These are phyloP conservation scores for Penicillium oxalicum DNA, from an alignment of 2,329 filamentous ascomycete genomes.

Conservation along the genomic window DNA sequence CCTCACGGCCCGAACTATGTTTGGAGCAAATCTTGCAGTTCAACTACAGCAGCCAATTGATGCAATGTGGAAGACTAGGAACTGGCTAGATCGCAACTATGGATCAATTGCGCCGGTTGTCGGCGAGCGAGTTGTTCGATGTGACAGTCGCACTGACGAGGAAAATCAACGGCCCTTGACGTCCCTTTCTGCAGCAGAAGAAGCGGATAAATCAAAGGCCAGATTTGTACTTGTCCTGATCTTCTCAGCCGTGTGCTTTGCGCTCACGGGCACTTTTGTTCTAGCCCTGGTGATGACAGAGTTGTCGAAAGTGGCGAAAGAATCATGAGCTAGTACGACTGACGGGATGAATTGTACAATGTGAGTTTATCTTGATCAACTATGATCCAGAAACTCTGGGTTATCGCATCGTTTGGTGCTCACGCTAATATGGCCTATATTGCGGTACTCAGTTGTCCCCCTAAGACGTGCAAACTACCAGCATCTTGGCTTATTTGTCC, in stretches of 20 bases:
- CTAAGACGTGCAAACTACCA: no score
- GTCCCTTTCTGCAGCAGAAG: not conserved
- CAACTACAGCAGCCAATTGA: not conserved
- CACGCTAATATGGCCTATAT: no score
- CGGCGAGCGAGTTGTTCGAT: not conserved
- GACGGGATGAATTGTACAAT: no score
- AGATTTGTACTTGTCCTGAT: not conserved
- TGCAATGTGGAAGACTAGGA: constrained; percentile 9
- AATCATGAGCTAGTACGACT: not conserved
- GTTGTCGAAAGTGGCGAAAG: not conserved
- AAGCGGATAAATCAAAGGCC: not conserved
- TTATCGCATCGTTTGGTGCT: no score
- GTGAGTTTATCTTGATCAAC: no score
- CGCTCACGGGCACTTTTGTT: not conserved
- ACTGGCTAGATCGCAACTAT: constrained; percentile 5
- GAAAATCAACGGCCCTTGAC: not conserved
- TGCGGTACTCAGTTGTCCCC: no score
- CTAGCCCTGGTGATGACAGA: not conserved
- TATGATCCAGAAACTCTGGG: no score
- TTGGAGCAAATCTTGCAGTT: not conserved
- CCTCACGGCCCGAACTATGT: no score
- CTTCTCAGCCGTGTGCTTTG: not conserved
- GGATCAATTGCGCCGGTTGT: not conserved
- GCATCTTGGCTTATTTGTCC: no score
- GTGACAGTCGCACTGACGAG: not conserved